Evolutionary conservation across 805 yeast genomes (phyloP).

Genomic region (Schwanniomyces polymorphus): DNA sequence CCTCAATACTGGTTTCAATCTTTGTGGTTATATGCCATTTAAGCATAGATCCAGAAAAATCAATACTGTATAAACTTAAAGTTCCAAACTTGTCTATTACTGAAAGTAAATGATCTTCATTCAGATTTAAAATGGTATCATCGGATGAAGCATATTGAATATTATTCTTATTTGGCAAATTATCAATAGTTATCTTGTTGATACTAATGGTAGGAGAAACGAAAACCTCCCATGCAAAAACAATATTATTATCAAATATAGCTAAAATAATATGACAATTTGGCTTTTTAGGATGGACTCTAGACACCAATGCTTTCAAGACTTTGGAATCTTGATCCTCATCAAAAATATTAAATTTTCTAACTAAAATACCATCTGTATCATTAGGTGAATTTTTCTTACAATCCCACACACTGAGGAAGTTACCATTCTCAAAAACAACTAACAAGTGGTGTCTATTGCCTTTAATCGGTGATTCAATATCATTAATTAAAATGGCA

Average conservation of each 20-base stretch:
- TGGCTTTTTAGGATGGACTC: constrained; percentile 7
- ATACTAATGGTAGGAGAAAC: constrained; percentile 11
- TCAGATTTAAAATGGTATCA: constrained; percentile 20
- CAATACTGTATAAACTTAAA: constrained; percentile 18
- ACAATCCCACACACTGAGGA: constrained; percentile 65
- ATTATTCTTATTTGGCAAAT: constrained; percentile 36
- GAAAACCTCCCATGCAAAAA: constrained; percentile 44
- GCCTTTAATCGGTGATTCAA: constrained; percentile 12
- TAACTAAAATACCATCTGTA: constrained; percentile 25
- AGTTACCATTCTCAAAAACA: constrained; percentile 29
- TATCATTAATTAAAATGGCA: constrained; percentile 35
- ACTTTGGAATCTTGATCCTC: constrained; percentile 5
- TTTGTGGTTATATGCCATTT: constrained; percentile 54
- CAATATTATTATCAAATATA: constrained; percentile 39
- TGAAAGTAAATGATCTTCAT: constrained; percentile 45
- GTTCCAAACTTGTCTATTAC: constrained; percentile 48
- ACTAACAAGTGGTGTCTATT: constrained; percentile 32
- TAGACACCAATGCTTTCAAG: constrained; percentile 25
- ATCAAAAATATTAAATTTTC: constrained; percentile 13
- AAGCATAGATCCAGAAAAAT: constrained; percentile 1
- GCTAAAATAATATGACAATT: constrained; percentile 46
- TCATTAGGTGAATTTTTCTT: constrained; percentile 29
- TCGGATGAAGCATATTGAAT: constrained; percentile 53
- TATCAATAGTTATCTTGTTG: constrained; percentile 30
- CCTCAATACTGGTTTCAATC: constrained; percentile 55